Evolutionary conservation across 805 yeast species (phyloP).

Genomic region (Nakazawaea populi): DNA sequence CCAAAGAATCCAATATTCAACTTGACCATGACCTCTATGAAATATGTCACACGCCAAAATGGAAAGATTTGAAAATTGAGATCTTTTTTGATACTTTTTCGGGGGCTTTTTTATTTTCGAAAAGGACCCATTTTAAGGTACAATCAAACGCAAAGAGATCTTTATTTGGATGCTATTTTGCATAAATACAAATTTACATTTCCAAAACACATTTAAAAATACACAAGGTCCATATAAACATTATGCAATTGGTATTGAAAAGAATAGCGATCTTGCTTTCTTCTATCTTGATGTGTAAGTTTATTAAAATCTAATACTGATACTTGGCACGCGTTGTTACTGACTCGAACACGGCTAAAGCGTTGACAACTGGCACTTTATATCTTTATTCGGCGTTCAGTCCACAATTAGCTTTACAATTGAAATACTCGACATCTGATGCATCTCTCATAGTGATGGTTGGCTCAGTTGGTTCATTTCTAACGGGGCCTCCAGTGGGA

Average conservation of each 20-base stretch:
- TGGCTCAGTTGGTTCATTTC: conserved; percentile 61
- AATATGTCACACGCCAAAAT: not conserved
- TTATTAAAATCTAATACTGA: not conserved
- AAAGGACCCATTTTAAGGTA: too few species aligned
- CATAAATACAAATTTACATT: too few species aligned
- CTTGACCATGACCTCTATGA: not conserved
- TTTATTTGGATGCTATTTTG: too few species aligned
- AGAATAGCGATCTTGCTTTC: conserved; percentile 15
- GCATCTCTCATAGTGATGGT: conserved; percentile 59
- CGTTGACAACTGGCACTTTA: conserved; percentile 65
- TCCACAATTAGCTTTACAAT: conserved; percentile 61
- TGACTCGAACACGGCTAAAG: conserved; percentile 17
- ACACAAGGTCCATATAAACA: too few species aligned
- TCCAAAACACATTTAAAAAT: too few species aligned
- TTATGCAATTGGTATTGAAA: conserved; percentile 3
- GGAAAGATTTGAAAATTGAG: too few species aligned
- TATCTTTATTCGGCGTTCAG: conserved; percentile 74
- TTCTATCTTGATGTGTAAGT: conserved; percentile 17
- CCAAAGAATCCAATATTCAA: conserved; percentile 65
- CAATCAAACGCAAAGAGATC: too few species aligned
- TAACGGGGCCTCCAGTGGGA: conserved; percentile 67
- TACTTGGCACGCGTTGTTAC: not conserved
- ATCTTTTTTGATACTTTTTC: not conserved
- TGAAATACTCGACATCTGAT: conserved; percentile 55
- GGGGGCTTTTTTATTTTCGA: not conserved